These are phyloP conservation scores for Syncephalastrum racemosum DNA, from an alignment of 371 early-diverging fungal species.

Conservation along the genomic window DNA sequence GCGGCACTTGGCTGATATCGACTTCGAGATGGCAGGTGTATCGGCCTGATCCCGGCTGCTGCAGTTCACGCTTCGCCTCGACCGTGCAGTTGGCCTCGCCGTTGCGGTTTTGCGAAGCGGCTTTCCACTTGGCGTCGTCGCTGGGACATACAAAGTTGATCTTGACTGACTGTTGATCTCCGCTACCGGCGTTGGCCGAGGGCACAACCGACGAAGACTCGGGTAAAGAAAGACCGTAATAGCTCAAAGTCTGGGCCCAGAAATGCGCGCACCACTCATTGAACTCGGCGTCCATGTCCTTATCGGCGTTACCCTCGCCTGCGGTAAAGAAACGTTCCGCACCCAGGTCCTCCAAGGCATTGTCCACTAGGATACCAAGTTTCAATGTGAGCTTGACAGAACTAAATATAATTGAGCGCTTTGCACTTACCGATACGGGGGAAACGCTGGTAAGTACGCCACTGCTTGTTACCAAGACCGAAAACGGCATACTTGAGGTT, in stretches of 20 bases:
- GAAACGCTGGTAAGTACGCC: slow-evolving; percentile 61
- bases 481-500: slow-evolving; percentile 79
- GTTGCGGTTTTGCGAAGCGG: slow-evolving; percentile 27
- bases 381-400: no score
- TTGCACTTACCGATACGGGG: slow-evolving; percentile 27
- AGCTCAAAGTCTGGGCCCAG: slow-evolving; percentile 34
- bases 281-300: slow-evolving; percentile 51
- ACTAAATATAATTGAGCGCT: no score
- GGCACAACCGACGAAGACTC: slow-evolving; percentile 37
- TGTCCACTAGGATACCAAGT: slow-evolving; percentile 17
- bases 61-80: slow-evolving; percentile 31
- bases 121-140: slow-evolving; percentile 30
- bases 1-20: slow-evolving; percentile 29
- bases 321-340: slow-evolving; percentile 41
- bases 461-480: slow-evolving; percentile 60
- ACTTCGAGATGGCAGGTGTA: slow-evolving; percentile 53
- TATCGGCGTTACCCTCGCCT: slow-evolving; percentile 56
- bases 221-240: slow-evolving; percentile 34
- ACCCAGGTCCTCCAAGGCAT: slow-evolving; percentile 42
- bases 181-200: slow-evolving; percentile 15
- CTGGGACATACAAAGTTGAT: slow-evolving; percentile 29
- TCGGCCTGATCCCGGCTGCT: slow-evolving; percentile 33
- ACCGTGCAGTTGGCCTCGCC: slow-evolving; percentile 30
- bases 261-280: slow-evolving; percentile 50
- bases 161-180: slow-evolving; percentile 14